Conservation (phyloP, 108 stramenopile species). For the Nannochloropsis gaditana region DNA sequence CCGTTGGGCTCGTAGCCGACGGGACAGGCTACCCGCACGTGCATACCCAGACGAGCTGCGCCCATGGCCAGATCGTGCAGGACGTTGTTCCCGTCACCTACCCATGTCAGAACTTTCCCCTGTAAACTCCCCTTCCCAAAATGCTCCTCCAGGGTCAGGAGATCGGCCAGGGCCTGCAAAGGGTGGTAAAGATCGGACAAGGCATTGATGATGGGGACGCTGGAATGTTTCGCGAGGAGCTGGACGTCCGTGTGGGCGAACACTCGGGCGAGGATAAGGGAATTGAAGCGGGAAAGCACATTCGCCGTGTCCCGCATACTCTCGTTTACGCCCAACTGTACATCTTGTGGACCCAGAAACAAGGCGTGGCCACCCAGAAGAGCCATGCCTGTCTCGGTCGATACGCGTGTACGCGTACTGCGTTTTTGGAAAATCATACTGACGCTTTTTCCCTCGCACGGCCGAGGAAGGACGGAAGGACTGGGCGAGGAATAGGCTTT, state of each 20-base stretch:
- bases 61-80: slow-evolving; percentile 91
- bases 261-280: slow-evolving; percentile 83
- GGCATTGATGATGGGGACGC: slow-evolving; percentile 91
- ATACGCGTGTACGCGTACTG: slow-evolving; percentile 88
- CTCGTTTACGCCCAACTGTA: slow-evolving; percentile 93
- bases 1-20: slow-evolving; percentile 75
- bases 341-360: slow-evolving; percentile 85
- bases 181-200: slow-evolving; percentile 91
- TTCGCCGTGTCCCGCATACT: slow-evolving; percentile 77
- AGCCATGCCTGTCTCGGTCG: slow-evolving; percentile 88
- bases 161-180: slow-evolving; percentile 90
- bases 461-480: slow-evolving; percentile 23
- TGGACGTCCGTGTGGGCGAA: slow-evolving; percentile 71
- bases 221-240: slow-evolving; percentile 59
- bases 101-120: slow-evolving; percentile 83
- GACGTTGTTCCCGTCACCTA: slow-evolving; percentile 97
- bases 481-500: not conserved
- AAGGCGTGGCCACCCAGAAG: slow-evolving; percentile 84
- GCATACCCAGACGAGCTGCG: slow-evolving; percentile 78
- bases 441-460: slow-evolving; percentile 72
- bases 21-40: slow-evolving; percentile 85
- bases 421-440: slow-evolving; percentile 95
- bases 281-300: slow-evolving; percentile 86
- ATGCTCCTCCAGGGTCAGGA: slow-evolving; percentile 75
- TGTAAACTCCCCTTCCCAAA: slow-evolving; percentile 39